Evolutionary conservation across 2,329 filamentous ascomycete genomes (phyloP).

Genomic region (Boeremia lycopersici): DNA sequence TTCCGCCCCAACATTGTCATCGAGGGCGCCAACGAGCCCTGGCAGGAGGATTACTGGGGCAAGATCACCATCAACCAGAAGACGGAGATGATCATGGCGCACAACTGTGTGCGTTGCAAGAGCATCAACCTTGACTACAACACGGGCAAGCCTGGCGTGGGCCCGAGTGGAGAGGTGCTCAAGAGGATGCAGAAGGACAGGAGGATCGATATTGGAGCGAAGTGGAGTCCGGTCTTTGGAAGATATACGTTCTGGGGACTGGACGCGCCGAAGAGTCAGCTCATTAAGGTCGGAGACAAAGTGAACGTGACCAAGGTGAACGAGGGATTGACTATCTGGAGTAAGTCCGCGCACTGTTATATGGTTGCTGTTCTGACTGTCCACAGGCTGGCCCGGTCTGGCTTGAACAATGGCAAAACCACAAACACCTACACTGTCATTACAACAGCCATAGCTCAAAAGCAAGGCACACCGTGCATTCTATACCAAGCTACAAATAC

Average conservation of each 20-base stretch:
- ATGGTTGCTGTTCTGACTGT: background rate
- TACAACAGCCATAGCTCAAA: background rate
- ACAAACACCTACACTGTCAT: background rate
- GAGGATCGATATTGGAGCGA: constrained; percentile 52
- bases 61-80: constrained; percentile 43
- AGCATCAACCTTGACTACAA: constrained; percentile 56
- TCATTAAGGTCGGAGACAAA: constrained; percentile 50
- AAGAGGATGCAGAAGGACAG: constrained; percentile 54
- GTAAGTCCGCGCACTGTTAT: constrained; percentile 39
- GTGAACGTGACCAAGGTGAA: constrained; percentile 50
- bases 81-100: constrained; percentile 45
- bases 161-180: constrained; percentile 49
- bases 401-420: background rate
- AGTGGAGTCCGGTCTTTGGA: constrained; percentile 57
- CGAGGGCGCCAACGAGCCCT: constrained; percentile 47
- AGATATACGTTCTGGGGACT: constrained; percentile 52
- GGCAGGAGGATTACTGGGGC: constrained; percentile 57
- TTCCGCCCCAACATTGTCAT: constrained; percentile 56
- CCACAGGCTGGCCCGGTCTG: constrained; percentile 12
- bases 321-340: constrained; percentile 50
- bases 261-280: constrained; percentile 17
- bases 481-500: no score
- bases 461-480: no score
- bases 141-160: constrained; percentile 50
- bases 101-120: constrained; percentile 55